These are phyloP conservation scores for Davidsoniella eucalypti DNA, from an alignment of 2,329 filamentous ascomycete genomes.

Conservation along the genomic window DNA sequence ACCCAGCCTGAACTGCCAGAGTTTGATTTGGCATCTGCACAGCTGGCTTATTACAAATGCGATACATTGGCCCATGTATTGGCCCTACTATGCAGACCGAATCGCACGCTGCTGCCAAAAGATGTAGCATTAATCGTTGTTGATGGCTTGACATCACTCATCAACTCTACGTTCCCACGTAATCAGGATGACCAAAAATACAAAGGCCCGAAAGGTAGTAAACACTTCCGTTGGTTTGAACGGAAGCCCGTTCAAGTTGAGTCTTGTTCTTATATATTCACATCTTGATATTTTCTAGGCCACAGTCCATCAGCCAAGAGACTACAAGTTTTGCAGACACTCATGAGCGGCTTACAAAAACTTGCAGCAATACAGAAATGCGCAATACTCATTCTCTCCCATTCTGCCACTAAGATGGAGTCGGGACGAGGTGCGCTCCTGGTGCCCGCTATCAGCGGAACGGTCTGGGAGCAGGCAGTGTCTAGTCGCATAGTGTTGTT, in stretches of 20 bases:
- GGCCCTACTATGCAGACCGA: conserved; percentile 55
- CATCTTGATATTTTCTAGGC: neutral
- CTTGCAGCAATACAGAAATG: conserved; percentile 58
- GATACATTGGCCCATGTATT: conserved; percentile 55
- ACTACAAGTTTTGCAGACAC: conserved; percentile 37
- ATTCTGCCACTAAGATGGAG: conserved; percentile 69
- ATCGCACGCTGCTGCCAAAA: conserved; percentile 41
- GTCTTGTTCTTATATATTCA: neutral
- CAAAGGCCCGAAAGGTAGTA: conserved; percentile 26
- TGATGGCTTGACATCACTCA: conserved; percentile 59
- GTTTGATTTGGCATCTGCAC: conserved; percentile 7
- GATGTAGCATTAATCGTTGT: conserved; percentile 56
- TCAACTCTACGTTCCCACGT: conserved; percentile 63
- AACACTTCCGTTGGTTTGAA: neutral
- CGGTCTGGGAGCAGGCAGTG: conserved; percentile 66
- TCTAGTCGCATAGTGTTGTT: conserved; percentile 62
- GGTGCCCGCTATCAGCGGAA: conserved; percentile 56
- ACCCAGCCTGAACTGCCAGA: conserved; percentile 1
- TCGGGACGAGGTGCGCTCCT: conserved; percentile 49
- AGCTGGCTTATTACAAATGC: conserved; percentile 34
- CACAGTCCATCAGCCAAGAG: conserved; percentile 23
- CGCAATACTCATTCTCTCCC: conserved; percentile 59
- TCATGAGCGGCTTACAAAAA: conserved; percentile 57
- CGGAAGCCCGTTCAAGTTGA: neutral
- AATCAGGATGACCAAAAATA: conserved; percentile 24